Percentiles rank a stretch among this genome's conserved stretches.
These are phyloP conservation scores for Penicillium cinerascens DNA, from an alignment of 495 filamentous ascomycete species.

Conservation along the genomic window DNA sequence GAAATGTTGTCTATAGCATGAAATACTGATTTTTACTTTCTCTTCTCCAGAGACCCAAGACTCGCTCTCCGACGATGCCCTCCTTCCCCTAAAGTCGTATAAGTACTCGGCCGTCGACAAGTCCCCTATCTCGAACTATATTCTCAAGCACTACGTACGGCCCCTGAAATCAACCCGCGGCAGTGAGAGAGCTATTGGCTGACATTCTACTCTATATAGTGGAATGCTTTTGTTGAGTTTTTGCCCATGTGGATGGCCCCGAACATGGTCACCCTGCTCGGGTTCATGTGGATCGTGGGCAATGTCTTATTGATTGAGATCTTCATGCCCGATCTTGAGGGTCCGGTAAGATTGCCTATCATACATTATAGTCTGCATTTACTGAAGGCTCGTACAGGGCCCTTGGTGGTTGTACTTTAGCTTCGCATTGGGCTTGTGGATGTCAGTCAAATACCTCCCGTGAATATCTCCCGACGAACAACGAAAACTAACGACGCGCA, in stretches of 20 bases:
- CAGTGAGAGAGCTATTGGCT: background rate
- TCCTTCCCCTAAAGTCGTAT: conserved; percentile 86
- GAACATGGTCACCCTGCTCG: conserved; percentile 94
- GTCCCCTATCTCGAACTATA: conserved; percentile 88
- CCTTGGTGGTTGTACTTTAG: conserved; percentile 92
- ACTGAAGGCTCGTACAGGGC: conserved; percentile 50
- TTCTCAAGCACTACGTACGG: conserved; percentile 86
- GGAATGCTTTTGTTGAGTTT: conserved; percentile 94
- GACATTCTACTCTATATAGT: conserved; percentile 51
- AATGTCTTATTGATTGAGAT: conserved; percentile 80
- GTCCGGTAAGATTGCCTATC: conserved; percentile 62
- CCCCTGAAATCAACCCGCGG: background rate
- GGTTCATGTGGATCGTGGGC: conserved; percentile 87
- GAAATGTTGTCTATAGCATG: background rate
- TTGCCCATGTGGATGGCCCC: conserved; percentile 94
- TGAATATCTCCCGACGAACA: background rate
- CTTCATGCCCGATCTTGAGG: conserved; percentile 85
- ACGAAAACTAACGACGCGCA: background rate
- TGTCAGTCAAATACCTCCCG: conserved; percentile 46
- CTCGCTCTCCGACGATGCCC: conserved; percentile 64
- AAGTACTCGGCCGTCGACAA: conserved; percentile 97
- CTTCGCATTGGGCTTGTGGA: conserved; percentile 91
- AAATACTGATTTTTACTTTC: conserved; percentile 17
- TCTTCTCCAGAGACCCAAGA: conserved; percentile 47
- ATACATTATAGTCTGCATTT: conserved; percentile 10